These are phyloP conservation scores for Ochetophila trinervis DNA, from an alignment of 306 rosid species.

Conservation along the genomic window DNA sequence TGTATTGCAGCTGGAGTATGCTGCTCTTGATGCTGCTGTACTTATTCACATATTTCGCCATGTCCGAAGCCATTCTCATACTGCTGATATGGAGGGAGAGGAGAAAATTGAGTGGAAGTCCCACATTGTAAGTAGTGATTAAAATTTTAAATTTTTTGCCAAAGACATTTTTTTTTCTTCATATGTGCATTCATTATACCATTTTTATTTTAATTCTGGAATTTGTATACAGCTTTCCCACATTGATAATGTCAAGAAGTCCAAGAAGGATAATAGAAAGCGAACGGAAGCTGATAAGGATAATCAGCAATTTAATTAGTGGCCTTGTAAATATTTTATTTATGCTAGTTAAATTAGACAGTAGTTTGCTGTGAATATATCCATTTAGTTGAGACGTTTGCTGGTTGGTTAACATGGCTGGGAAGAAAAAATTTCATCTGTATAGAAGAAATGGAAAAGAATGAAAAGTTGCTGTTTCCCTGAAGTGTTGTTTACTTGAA, in stretches of 20 bases:
- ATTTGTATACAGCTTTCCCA: conserved; percentile 48
- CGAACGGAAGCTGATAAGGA: conserved; percentile 22
- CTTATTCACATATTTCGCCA: conserved; percentile 81
- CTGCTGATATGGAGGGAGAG: conserved; percentile 30
- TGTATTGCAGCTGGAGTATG: conserved; percentile 79
- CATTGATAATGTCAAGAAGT: conserved; percentile 46
- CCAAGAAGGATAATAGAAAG: conserved; percentile 28
- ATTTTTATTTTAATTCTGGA: conserved; percentile 12
- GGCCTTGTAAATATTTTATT: not conserved
- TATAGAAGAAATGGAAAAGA: no score
- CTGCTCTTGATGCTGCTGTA: conserved; percentile 91
- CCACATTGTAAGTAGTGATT: conserved; percentile 56
- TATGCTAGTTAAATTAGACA: conserved; percentile 1
- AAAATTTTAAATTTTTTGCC: conserved; percentile 7
- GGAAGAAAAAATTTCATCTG: not conserved
- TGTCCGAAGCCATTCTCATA: conserved; percentile 53
- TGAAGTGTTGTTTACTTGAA: no score
- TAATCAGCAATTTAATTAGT: conserved; percentile 9
- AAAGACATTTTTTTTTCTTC: no score
- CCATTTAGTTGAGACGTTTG: conserved; percentile 5
- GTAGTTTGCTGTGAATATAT: conserved; percentile 21
- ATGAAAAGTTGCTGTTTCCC: no score
- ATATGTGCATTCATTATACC: not conserved
- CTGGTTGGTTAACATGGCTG: no score
- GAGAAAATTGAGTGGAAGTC: conserved; percentile 73